phyloP scores from a whole-genome alignment of 2,329 filamentous ascomycete genomes.

The Pseudogymnoascus sp. region DNA sequence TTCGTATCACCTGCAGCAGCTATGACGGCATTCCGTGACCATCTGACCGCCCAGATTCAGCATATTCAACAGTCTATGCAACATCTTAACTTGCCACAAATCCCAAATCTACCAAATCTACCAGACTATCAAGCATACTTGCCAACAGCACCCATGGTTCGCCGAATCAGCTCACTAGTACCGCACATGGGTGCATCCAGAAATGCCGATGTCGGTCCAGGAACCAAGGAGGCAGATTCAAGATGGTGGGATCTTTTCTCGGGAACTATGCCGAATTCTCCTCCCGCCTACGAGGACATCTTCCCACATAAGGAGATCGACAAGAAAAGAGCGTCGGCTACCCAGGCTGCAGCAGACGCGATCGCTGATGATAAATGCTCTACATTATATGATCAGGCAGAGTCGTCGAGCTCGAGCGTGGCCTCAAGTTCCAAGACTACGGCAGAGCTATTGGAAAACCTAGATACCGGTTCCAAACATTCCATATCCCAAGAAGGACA shows the following conservation, averaged over 20 bases:
- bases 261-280: conserved; percentile 43
- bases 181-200: conserved; percentile 52
- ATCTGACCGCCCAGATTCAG: conserved; percentile 64
- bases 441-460: conserved; percentile 30
- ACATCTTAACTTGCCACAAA: conserved; percentile 53
- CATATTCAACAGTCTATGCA: conserved; percentile 67
- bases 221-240: conserved; percentile 40
- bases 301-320: conserved; percentile 51
- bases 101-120: conserved; percentile 50
- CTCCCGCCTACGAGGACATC: conserved; percentile 73
- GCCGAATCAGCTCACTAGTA: conserved; percentile 63
- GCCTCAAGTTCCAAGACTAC: conserved; percentile 33
- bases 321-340: conserved; percentile 49
- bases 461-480: conserved; percentile 56
- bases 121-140: conserved; percentile 66
- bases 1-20: conserved; percentile 50
- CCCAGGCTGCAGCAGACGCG: conserved; percentile 48
- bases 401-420: conserved; percentile 21
- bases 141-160: conserved; percentile 53
- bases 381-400: conserved; percentile 41
- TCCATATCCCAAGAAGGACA: conserved; percentile 58
- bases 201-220: conserved; percentile 24
- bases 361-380: conserved; percentile 52
- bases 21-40: conserved; percentile 63
- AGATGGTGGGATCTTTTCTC: conserved; percentile 64